Evolutionary conservation across 2,329 filamentous ascomycete genomes (phyloP), one percentile per base, ranked within the genome.

Genomic region (Verticillium albo-atrum): DNA sequence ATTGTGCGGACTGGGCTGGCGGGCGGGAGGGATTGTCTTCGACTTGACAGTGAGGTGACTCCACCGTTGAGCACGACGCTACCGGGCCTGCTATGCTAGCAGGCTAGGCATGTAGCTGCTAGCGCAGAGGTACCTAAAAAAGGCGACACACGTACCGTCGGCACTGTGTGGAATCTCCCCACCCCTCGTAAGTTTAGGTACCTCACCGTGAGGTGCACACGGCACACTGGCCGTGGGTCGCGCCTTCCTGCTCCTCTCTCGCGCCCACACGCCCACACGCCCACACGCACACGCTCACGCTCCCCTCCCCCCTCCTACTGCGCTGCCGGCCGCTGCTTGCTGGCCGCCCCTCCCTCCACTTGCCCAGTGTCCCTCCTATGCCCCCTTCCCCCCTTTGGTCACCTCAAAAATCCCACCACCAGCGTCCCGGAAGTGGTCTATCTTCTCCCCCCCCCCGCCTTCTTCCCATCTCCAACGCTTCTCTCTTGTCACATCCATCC

Each of bases 311-410:
- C 17, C 20, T 23, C 10, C 42, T 47, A 20, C 9, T 47, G 42
- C 20, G 42, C 42, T 47, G 30, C 15, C 50, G 47, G 34, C 55
- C 35, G 37, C 32, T 50, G 37, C 27, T 51, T 20, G 55, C 14
- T 50, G 35, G 51, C 59, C 60, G 32, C 58, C 52, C 17, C 52
- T 56, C 51, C 55, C 55, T 55, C 60, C 55, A 55, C 55, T 58
- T 56, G 47, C n/a, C 42, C 42, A 25, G 42, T 47, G 42, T 47
- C 42, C 42, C 42, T 42, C 55, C 32, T 60, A 55, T 47, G 35
- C 32, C 47, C 60, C 42, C 42, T 23, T 47, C 25, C 34, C 37
- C 54, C 30, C 32, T 35, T 50, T 50, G 34, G 14, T 32, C 51
- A 34, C 52, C 51, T 52, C 55, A 57, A 51, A 26, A 60, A 37